phyloP scores from a whole-genome alignment of 768 basidiomycete genomes.

The Roridomyces roridus region DNA sequence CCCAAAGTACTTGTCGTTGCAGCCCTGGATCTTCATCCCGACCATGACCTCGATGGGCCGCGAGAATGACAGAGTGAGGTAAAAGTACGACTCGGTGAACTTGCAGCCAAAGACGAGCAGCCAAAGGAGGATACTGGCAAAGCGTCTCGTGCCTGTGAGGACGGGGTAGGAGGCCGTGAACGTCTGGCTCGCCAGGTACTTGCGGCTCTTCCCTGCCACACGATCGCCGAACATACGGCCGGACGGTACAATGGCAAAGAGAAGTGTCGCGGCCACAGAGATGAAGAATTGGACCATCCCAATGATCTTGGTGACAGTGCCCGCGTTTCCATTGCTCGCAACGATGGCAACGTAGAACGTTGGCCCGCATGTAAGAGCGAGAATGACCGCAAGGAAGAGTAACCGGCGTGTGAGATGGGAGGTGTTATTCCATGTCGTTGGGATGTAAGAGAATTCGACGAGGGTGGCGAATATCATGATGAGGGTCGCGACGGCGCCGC shows the following conservation, averaged over 20 bases:
- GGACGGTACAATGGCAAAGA: constrained; percentile 92
- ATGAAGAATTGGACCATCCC: constrained; percentile 97
- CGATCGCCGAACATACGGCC: constrained; percentile 99
- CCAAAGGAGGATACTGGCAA: constrained; percentile 84
- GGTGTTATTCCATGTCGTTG: constrained; percentile 98
- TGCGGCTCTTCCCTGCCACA: constrained; percentile 92
- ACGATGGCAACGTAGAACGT: constrained; percentile 95
- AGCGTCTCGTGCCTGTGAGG: constrained; percentile 67
- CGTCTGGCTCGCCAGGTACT: constrained; percentile 97
- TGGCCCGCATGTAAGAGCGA: constrained; percentile 90
- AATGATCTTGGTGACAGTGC: constrained; percentile 84
- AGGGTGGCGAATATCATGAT: constrained; percentile 97
- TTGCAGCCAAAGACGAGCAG: constrained; percentile 95
- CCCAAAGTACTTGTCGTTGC: constrained; percentile 89
- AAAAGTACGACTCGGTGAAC: constrained; percentile 97
- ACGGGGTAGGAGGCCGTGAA: constrained; percentile 95
- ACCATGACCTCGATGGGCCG: constrained; percentile 95
- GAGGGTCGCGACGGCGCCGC: constrained; percentile 90
- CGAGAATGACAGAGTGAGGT: constrained; percentile 92
- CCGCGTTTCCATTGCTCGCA: constrained; percentile 72
- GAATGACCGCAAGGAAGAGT: constrained; percentile 86
- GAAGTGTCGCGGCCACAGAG: constrained; percentile 82
- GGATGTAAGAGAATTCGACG: constrained; percentile 96
- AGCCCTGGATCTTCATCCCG: constrained; percentile 95
- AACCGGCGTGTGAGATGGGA: constrained; percentile 94